Base-by-base conservation (phyloP, 2,329 filamentous ascomycete species). In the Arachnomyces sp. region DNA sequence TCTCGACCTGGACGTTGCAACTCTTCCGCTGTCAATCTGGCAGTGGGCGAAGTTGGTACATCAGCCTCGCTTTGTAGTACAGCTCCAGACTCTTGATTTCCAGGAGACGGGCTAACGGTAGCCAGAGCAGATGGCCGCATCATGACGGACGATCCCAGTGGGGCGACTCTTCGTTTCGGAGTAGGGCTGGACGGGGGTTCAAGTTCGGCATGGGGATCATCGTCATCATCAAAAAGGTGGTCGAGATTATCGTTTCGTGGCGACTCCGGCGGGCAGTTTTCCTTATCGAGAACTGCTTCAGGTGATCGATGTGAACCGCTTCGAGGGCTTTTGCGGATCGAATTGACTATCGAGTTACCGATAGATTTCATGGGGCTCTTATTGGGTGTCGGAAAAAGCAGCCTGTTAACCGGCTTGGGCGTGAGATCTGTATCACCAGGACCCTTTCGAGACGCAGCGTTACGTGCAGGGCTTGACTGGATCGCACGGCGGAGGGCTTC, bases 181-280 rank as follows among this genome's bases (percentile, higher is more conserved):
- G 66, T 60, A 42, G 67, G 63, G 55, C 70, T 73, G 73, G 74
- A 43, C 70, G 70, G 44, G 71, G 76, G 3, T 70, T 79, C 38
- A 66, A 79, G 38, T 63, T 60, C 56, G 69, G 50, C 71, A 58
- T 49, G 55, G 46, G 40, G 65, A 39, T 41, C 45, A 2, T 66
- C 46, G 61, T 73, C 53, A 67, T 81, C 72, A 42, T 81, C 79
- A 51, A 92, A 89, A 3, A 92, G 70, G 36, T 74, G 70, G 31
- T 77, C 73, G 4, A 84, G 59, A 28, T 74, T 72, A 45, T 80
- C 73, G 29, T 64, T 58, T 14, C 58, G 43, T 7, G 57, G 53
- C 4, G 71, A 68, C 9, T 25, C 20, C 20, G 20, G 20, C 9
- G 65, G 67, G 36, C 61, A 61, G 46, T 81, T 80, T 55, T 81